phyloP scores from a whole-genome alignment of 2,329 filamentous ascomycete genomes.

The Uncinocarpus reesii region DNA sequence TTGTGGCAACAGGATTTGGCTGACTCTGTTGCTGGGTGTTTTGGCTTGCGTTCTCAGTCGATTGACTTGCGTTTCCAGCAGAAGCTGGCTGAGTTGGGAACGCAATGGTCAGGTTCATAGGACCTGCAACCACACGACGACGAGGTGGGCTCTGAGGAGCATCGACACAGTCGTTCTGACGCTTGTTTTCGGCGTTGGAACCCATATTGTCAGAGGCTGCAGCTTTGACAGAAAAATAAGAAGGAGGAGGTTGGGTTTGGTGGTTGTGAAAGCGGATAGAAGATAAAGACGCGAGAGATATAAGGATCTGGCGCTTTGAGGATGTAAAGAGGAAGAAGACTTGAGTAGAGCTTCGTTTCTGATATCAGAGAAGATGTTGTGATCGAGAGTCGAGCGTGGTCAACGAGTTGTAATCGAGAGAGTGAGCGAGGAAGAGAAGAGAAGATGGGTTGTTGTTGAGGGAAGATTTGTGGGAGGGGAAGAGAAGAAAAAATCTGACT shows the following conservation, averaged over 20 bases:
- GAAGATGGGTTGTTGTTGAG: neutral
- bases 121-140: too few relatives aligned
- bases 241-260: too few relatives aligned
- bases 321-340: neutral
- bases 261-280: neutral
- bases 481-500: neutral
- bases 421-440: neutral
- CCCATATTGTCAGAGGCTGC: neutral
- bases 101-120: too few relatives aligned
- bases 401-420: neutral
- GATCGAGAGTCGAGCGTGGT: neutral
- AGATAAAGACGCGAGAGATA: neutral
- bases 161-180: neutral
- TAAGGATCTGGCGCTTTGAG: neutral
- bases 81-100: too few relatives aligned
- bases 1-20: neutral
- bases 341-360: neutral
- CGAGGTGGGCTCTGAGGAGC: neutral
- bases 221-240: neutral
- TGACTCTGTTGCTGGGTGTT: neutral
- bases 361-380: neutral
- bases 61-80: neutral
- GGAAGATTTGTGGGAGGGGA: neutral
- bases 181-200: neutral
- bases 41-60: too few relatives aligned